Percentiles rank a stretch among this genome's conserved stretches.
phyloP scores from a whole-genome alignment of 805 yeast species.

The Ogataea paraovalis region DNA sequence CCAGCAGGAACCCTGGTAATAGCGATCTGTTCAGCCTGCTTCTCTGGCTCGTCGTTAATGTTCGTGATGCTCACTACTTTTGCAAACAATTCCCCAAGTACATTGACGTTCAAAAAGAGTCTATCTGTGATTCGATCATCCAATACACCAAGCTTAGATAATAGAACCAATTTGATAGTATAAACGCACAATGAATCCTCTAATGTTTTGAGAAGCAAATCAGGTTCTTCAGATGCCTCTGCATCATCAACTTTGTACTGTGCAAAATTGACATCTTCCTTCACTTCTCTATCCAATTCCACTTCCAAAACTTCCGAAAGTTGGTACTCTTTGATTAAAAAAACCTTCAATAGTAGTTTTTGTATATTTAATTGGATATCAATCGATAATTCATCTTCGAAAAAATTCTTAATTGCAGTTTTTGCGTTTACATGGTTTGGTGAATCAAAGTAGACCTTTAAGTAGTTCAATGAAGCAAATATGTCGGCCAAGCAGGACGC shows the following conservation, averaged over 20 bases:
- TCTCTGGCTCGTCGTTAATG: neutral
- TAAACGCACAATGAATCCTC: conserved; percentile 22
- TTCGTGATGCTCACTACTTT: conserved; percentile 3
- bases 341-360: conserved; percentile 34
- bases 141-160: conserved; percentile 15
- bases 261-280: conserved; percentile 39
- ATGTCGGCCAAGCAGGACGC: conserved; percentile 16
- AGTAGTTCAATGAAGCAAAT: conserved; percentile 21
- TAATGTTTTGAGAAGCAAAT: neutral
- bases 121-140: conserved; percentile 14
- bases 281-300: conserved; percentile 46
- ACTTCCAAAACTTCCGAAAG: conserved; percentile 35
- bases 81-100: conserved; percentile 20
- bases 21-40: too few species aligned
- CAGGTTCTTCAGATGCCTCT: conserved; percentile 10
- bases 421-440: neutral
- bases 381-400: neutral
- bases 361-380: neutral
- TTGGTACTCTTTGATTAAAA: conserved; percentile 46
- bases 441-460: conserved; percentile 22
- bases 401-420: neutral
- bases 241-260: conserved; percentile 10
- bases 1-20: too few species aligned
- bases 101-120: conserved; percentile 21
- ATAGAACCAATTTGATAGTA: conserved; percentile 21